These are phyloP conservation scores for Zygoascus bituminiphila DNA, from an alignment of 805 yeast species.

Conservation along the genomic window DNA sequence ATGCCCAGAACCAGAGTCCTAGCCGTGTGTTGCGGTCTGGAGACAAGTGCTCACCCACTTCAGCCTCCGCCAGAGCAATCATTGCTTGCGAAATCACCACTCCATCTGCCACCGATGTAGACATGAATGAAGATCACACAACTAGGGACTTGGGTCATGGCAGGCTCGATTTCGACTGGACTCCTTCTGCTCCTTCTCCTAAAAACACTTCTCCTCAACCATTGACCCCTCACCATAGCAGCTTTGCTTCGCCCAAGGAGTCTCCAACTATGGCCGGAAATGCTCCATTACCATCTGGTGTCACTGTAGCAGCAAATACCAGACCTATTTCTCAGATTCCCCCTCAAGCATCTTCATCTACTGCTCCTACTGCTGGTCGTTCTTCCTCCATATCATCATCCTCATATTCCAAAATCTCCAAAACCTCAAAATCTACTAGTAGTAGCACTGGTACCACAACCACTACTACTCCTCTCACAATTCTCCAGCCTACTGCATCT, in stretches of 20 bases:
- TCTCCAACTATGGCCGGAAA: background rate
- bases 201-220: background rate
- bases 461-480: background rate
- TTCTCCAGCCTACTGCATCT: constrained; percentile 9
- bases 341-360: background rate
- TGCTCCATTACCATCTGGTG: background rate
- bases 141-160: background rate
- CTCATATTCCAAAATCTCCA: background rate
- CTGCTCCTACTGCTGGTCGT: no score
- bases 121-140: background rate
- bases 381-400: no score
- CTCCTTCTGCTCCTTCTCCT: background rate
- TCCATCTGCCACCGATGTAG: background rate
- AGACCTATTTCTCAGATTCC: background rate
- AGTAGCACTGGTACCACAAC: background rate
- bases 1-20: background rate
- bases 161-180: background rate
- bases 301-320: background rate
- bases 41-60: background rate
- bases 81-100: background rate
- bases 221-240: background rate
- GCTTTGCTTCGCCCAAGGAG: background rate
- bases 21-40: background rate
- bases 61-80: background rate
- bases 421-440: background rate